Percentiles rank a stretch among this genome's conserved stretches.
phyloP scores from a whole-genome alignment of 1,139 yeast species.

The Meyerozyma guilliermondii region DNA sequence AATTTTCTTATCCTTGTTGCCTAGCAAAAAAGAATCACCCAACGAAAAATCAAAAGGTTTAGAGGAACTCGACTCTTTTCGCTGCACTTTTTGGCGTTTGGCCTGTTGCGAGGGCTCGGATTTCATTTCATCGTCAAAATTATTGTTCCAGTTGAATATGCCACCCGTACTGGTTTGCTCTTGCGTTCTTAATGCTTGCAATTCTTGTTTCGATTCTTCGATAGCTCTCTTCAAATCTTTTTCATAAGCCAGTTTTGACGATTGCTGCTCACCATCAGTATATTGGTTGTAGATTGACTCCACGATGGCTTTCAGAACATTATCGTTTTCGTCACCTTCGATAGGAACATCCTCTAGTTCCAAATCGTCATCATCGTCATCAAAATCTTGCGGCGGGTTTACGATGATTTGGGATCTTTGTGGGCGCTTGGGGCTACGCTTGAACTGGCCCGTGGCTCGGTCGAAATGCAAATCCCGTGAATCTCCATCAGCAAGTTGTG shows the following conservation, averaged over 20 bases:
- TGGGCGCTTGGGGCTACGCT: neutral
- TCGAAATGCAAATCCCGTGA: neutral
- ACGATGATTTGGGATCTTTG: neutral
- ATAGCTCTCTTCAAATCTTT: constrained; percentile 42
- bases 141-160: neutral
- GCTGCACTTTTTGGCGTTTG: neutral
- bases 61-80: neutral
- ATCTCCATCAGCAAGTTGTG: neutral
- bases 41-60: neutral
- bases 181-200: constrained; percentile 14
- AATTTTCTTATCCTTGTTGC: constrained; percentile 1
- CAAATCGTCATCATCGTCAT: constrained; percentile 18
- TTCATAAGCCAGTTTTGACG: constrained; percentile 17
- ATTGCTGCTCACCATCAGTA: constrained; percentile 6
- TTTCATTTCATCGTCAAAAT: neutral
- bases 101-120: neutral
- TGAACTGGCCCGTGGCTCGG: neutral
- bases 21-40: neutral
- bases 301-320: constrained; percentile 27
- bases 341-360: constrained; percentile 19
- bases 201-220: constrained; percentile 39
- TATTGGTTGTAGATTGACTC: constrained; percentile 34
- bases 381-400: constrained; percentile 15
- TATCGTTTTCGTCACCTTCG: constrained; percentile 22
- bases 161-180: constrained; percentile 11